A percentile compares a stretch with the other conserved stretches of the same genome.
Conservation (phyloP, 371 early-diverging fungal species). For the Quaeritorhiza haematococci region DNA sequence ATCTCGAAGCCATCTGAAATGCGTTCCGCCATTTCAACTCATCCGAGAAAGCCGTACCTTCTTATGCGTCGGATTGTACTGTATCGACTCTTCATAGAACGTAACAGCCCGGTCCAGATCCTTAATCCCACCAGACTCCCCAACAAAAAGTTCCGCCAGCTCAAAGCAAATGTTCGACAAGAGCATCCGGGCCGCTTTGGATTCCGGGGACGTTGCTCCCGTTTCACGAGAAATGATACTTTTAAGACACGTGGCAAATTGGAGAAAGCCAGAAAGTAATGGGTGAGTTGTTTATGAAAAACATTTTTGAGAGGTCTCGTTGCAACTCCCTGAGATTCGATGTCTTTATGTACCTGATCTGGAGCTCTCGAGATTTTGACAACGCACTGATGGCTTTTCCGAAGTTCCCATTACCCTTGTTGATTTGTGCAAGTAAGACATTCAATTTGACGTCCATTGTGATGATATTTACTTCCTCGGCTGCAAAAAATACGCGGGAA, state of each 20-base stretch:
- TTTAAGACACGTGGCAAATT: too few relatives aligned
- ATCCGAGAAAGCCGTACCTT: too few relatives aligned
- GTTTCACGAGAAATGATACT: too few relatives aligned
- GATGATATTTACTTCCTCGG: slow-evolving; percentile 14
- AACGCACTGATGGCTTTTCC: slow-evolving; percentile 20
- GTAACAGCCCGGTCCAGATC: slow-evolving; percentile 26
- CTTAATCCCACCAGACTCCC: slow-evolving; percentile 5
- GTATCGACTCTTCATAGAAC: slow-evolving; percentile 35
- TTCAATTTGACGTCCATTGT: slow-evolving; percentile 21
- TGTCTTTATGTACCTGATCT: slow-evolving; percentile 25
- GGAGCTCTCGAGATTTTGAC: slow-evolving; percentile 23
- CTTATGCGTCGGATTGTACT: slow-evolving; percentile 20
- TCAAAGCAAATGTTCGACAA: slow-evolving; percentile 27
- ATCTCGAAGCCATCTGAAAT: too few relatives aligned
- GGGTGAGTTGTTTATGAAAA: too few relatives aligned
- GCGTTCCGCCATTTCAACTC: too few relatives aligned
- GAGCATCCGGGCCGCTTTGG: slow-evolving; percentile 1
- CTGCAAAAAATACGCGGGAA: too few relatives aligned
- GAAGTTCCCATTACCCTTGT: slow-evolving; percentile 1
- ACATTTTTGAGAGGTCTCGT: too few relatives aligned
- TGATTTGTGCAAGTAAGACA: slow-evolving; percentile 20
- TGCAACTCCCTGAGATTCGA: too few relatives aligned
- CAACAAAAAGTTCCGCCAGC: slow-evolving; percentile 22
- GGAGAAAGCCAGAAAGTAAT: too few relatives aligned
- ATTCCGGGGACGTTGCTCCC: too few relatives aligned